Percentiles rank a stretch among this genome's conserved stretches.
phyloP scores from a whole-genome alignment of 352 stramenopile genomes.

The Phytophthora boehmeriae region DNA sequence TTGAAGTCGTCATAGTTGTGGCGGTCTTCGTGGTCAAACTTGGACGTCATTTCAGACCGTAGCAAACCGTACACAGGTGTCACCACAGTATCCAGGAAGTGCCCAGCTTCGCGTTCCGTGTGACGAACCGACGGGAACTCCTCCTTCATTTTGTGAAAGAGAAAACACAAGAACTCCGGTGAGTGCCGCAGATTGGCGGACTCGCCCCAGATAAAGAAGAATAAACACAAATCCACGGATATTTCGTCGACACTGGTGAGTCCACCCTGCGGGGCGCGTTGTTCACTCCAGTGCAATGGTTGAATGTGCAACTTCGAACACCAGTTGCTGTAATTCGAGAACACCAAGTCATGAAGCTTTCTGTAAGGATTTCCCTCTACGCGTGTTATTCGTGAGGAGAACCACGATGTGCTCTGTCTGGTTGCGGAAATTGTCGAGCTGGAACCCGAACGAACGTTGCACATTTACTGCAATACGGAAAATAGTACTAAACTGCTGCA shows the following conservation, averaged over 20 bases:
- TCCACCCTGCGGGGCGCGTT: constrained; percentile 70
- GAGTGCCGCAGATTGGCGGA: constrained; percentile 97
- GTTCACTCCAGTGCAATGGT: constrained; percentile 72
- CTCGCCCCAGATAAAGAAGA: constrained; percentile 99
- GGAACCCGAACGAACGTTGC: constrained; percentile 86
- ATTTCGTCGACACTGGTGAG: constrained; percentile 91
- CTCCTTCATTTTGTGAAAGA: constrained; percentile 97
- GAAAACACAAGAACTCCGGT: constrained; percentile 97
- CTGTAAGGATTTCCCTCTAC: constrained; percentile 84
- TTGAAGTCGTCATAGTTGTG: constrained; percentile 99
- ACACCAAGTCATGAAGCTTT: constrained; percentile 82
- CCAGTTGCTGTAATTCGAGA: constrained; percentile 91
- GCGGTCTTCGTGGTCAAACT: constrained; percentile 93
- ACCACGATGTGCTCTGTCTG: constrained; percentile 98
- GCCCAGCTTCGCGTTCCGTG: constrained; percentile 89
- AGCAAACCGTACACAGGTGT: constrained; percentile 94
- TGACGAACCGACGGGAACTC: constrained; percentile 79
- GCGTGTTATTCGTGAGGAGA: constrained; percentile 93
- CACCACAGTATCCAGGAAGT: constrained; percentile 98
- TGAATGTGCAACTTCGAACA: constrained; percentile 84
- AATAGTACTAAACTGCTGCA: constrained; percentile 86
- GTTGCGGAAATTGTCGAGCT: constrained; percentile 92
- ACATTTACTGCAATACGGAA: constrained; percentile 87
- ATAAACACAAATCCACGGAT: constrained; percentile 90
- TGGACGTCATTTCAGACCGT: constrained; percentile 87